Conservation (phyloP, 768 basidiomycete genomes). For the Stropharia rugosoannulata region DNA sequence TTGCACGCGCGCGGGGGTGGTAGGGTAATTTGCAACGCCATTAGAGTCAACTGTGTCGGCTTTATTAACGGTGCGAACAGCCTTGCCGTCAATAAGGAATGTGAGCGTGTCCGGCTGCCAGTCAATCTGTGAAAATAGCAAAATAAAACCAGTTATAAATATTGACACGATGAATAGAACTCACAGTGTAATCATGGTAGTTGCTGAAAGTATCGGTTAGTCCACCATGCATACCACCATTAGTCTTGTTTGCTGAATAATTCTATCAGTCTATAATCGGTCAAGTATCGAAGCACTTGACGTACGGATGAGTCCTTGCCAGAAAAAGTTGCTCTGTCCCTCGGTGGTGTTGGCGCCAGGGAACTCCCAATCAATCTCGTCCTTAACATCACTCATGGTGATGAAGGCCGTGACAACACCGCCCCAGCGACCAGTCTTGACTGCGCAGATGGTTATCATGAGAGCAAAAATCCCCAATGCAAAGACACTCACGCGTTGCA, state of each 20-base stretch:
- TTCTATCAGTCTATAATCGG: background rate
- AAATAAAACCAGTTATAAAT: background rate
- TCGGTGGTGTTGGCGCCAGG: slow-evolving; percentile 60
- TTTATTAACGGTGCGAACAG: slow-evolving; percentile 67
- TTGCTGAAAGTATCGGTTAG: slow-evolving; percentile 64
- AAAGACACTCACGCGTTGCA: slow-evolving; percentile 43
- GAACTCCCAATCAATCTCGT: slow-evolving; percentile 89
- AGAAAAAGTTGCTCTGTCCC: slow-evolving; percentile 82
- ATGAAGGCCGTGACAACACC: slow-evolving; percentile 87
- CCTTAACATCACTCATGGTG: slow-evolving; percentile 81
- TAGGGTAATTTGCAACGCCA: slow-evolving; percentile 68
- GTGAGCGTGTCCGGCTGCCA: slow-evolving; percentile 71
- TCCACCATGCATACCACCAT: slow-evolving; percentile 47
- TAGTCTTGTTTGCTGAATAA: slow-evolving; percentile 36
- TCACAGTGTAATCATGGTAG: slow-evolving; percentile 76
- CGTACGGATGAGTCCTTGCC: slow-evolving; percentile 71
- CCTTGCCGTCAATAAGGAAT: slow-evolving; percentile 70
- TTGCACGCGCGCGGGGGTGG: slow-evolving; percentile 79
- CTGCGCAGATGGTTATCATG: slow-evolving; percentile 28
- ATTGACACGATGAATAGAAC: slow-evolving; percentile 20
- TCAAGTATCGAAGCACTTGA: slow-evolving; percentile 8
- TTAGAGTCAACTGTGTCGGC: slow-evolving; percentile 52
- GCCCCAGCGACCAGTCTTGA: slow-evolving; percentile 77
- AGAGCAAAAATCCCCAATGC: background rate
- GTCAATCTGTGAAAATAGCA: slow-evolving; percentile 55